Base-by-base conservation (phyloP, 1,284 basidiomycete species). In the Leccinum griseonigrum region DNA sequence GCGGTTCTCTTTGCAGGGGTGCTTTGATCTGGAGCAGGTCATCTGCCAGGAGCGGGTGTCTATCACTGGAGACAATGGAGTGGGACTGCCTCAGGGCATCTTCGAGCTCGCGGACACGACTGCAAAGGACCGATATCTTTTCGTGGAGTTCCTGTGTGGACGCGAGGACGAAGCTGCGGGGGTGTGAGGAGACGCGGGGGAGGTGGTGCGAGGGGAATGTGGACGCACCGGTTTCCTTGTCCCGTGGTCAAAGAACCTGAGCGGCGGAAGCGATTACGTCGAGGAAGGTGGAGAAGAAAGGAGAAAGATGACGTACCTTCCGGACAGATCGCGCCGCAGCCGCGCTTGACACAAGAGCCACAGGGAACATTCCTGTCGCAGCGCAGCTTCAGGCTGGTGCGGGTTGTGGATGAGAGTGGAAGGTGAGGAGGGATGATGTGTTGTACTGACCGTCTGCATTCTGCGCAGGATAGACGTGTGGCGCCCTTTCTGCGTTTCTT, bases 121-220 rank as follows among this genome's bases (percentile, higher is more conserved):
- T 84, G 50, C 86, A 84, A 8, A 93, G 83, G 69, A 90, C 85
- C 22, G 84, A 79, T 60, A 93, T 92, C 74, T 92, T 91, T 74
- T 91, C 89, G 70, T 92, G 91, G 0, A 92, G 78, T 67, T 92
- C 90, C 72, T 90, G 87, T 0, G 90, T 92, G 0, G 89, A 90
- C 0, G 91, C 90, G 48, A 92, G 82, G 1, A 91, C 89, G 68
- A 91, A 91, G n/a, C 89, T 89, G 66, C 6, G 58, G 56, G 7
- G 60, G 40, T 3, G 14, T 69, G 50, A 64, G 61, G 58, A 34
- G 26, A n/a, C 3, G 10, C 8, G 14, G 7, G 13, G 34, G 13
- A 18, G 28, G 32, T 29, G n/a, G 26, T 14, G 55, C 31, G 54
- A 52, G 56, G 7, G 18, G 29, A 32, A 54, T 53, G 43, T 54